These are phyloP conservation scores for Babesia divergens DNA, from an alignment of 169 alveolate genomes.

Conservation along the genomic window DNA sequence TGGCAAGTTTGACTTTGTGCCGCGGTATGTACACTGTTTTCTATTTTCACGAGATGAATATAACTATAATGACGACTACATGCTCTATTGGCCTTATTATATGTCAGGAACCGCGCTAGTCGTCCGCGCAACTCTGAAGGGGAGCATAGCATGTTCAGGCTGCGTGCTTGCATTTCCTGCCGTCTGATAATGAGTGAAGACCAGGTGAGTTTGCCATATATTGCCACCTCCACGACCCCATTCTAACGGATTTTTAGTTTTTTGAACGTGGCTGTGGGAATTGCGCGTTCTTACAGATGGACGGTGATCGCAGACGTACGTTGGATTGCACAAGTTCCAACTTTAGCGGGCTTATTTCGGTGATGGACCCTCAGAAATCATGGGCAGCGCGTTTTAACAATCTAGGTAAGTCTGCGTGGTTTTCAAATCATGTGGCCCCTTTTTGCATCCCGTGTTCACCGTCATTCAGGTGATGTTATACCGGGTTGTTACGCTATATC, in stretches of 20 bases:
- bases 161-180: conserved; percentile 84
- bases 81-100: background rate
- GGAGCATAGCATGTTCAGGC: conserved; percentile 55
- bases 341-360: conserved; percentile 79
- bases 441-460: background rate
- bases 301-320: conserved; percentile 81
- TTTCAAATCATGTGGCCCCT: background rate
- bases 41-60: background rate
- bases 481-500: conserved; percentile 88
- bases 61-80: background rate
- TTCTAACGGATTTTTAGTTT: conserved; percentile 54
- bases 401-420: conserved; percentile 50
- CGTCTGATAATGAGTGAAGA: conserved; percentile 79
- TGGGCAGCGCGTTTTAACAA: conserved; percentile 87
- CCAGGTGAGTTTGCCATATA: conserved; percentile 60
- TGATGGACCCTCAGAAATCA: conserved; percentile 82
- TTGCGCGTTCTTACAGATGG: conserved; percentile 83
- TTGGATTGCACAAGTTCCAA: conserved; percentile 83
- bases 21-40: background rate
- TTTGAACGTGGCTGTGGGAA: conserved; percentile 86
- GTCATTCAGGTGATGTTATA: conserved; percentile 43
- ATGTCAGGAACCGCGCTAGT: conserved; percentile 18
- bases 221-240: background rate
- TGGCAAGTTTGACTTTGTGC: conserved; percentile 49
- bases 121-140: conserved; percentile 39